These are phyloP conservation scores for Yamadazyma aaseri DNA, from an alignment of 1,139 yeast genomes.

Conservation along the genomic window DNA sequence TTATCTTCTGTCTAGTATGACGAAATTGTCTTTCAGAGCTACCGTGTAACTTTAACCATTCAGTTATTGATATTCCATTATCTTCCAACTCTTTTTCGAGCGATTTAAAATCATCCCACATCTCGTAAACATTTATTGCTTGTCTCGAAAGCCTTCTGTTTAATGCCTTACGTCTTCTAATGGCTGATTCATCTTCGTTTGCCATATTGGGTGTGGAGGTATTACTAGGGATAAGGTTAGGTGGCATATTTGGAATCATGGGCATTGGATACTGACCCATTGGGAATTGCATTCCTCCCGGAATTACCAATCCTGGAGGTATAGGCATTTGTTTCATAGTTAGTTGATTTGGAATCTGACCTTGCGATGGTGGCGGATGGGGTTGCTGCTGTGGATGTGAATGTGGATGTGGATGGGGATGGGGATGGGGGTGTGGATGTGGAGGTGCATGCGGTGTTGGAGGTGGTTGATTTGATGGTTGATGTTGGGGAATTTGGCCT, in stretches of 20 bases:
- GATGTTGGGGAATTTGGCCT: slow-evolving; percentile 6
- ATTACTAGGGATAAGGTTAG: background rate
- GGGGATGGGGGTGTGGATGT: background rate
- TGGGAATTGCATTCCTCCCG: background rate
- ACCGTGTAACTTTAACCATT: slow-evolving; percentile 38
- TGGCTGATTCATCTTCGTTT: slow-evolving; percentile 5
- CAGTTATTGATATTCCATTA: slow-evolving; percentile 31
- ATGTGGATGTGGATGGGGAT: slow-evolving; percentile 1
- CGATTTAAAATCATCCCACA: slow-evolving; percentile 41
- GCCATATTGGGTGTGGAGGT: slow-evolving; percentile 3
- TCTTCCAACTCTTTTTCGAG: slow-evolving; percentile 28
- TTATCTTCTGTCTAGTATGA: slow-evolving; percentile 34
- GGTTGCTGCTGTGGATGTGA: slow-evolving; percentile 6
- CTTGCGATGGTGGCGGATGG: slow-evolving; percentile 3
- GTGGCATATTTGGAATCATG: slow-evolving; percentile 1
- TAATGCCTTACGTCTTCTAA: slow-evolving; percentile 23
- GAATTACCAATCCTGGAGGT: background rate
- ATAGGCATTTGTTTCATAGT: background rate
- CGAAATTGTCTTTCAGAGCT: slow-evolving; percentile 35
- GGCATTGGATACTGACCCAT: background rate
- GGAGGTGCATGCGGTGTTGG: background rate
- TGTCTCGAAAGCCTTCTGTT: slow-evolving; percentile 31
- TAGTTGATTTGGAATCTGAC: background rate
- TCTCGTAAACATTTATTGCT: slow-evolving; percentile 33
- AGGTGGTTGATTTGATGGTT: slow-evolving; percentile 6